Percentiles rank a stretch among this genome's conserved stretches.
Conservation (phyloP, 2,329 filamentous ascomycete species). For the Cercospora brassicicola region DNA sequence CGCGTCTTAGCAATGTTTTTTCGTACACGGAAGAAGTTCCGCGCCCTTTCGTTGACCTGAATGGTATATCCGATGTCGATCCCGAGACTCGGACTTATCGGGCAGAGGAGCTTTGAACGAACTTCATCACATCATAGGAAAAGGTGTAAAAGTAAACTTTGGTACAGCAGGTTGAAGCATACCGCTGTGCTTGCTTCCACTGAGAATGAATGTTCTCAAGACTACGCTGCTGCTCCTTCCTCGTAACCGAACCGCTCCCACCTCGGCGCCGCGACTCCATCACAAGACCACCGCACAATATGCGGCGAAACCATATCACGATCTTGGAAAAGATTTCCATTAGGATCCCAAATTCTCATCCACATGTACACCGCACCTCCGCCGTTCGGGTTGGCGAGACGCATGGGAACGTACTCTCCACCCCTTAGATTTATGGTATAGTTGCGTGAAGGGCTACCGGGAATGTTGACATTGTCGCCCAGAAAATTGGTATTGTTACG, state of each 20-base stretch:
- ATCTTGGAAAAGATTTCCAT: neutral
- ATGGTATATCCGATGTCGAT: neutral
- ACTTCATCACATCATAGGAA: neutral
- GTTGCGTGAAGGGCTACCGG: neutral
- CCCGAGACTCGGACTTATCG: neutral
- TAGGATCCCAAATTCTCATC: constrained; percentile 11
- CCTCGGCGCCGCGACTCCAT: constrained; percentile 7
- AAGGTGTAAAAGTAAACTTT: neutral
- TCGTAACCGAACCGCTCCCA: neutral
- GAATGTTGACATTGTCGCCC: neutral
- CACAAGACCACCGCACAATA: constrained; percentile 17
- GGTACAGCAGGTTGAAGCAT: neutral
- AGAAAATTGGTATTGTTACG: constrained; percentile 3
- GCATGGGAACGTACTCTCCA: constrained; percentile 14
- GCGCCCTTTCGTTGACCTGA: neutral
- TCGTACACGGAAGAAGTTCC: neutral
- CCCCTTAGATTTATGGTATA: neutral
- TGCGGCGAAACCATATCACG: constrained; percentile 9
- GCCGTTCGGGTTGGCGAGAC: constrained; percentile 7
- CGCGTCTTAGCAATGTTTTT: neutral
- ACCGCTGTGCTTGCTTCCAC: neutral
- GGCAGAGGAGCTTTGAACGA: neutral
- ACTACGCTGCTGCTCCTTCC: neutral
- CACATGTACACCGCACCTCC: constrained; percentile 7
- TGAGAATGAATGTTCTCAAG: neutral